A percentile compares a stretch with the other conserved stretches of the same genome.
These are phyloP conservation scores for Myriosclerotinia duriaeana DNA, from an alignment of 2,329 filamentous ascomycete species.

Conservation along the genomic window DNA sequence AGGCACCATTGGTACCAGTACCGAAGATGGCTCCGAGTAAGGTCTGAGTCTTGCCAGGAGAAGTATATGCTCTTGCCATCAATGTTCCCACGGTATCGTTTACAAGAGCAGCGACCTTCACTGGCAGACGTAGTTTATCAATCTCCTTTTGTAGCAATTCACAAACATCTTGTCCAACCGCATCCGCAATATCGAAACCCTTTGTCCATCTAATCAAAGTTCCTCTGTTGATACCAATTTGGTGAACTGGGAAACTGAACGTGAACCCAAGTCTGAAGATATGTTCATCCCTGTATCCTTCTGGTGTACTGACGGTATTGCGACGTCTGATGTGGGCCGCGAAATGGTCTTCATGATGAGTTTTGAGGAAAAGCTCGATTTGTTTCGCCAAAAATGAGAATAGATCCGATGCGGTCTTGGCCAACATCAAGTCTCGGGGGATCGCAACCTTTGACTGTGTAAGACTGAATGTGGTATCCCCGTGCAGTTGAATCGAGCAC, in stretches of 20 bases:
- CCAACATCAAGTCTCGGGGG: conserved; percentile 84
- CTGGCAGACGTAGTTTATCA: conserved; percentile 79
- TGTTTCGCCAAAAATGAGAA: conserved; percentile 92
- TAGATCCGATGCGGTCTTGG: conserved; percentile 80
- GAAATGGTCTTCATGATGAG: conserved; percentile 87
- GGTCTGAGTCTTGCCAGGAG: conserved; percentile 80
- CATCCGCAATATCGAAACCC: conserved; percentile 95
- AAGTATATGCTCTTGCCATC: conserved; percentile 96
- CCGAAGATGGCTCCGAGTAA: conserved; percentile 96
- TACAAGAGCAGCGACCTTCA: conserved; percentile 91
- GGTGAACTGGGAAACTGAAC: conserved; percentile 95
- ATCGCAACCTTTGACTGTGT: conserved; percentile 92
- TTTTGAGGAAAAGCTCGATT: conserved; percentile 82
- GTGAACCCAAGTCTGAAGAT: conserved; percentile 97
- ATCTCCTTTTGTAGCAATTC: conserved; percentile 85
- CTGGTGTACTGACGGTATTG: conserved; percentile 56
- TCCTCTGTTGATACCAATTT: conserved; percentile 92
- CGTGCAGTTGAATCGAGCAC: conserved; percentile 90
- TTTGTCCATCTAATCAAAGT: conserved; percentile 97
- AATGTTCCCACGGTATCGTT: conserved; percentile 98
- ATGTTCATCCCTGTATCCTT: conserved; percentile 66
- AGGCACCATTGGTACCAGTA: conserved; percentile 95
- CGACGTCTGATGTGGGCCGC: conserved; percentile 65
- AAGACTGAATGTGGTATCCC: conserved; percentile 91
- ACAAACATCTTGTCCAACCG: conserved; percentile 92